A percentile compares a stretch with the other conserved stretches of the same genome.
These are phyloP conservation scores for Kwoniella pini DNA, from an alignment of 768 basidiomycete species.

Conservation along the genomic window DNA sequence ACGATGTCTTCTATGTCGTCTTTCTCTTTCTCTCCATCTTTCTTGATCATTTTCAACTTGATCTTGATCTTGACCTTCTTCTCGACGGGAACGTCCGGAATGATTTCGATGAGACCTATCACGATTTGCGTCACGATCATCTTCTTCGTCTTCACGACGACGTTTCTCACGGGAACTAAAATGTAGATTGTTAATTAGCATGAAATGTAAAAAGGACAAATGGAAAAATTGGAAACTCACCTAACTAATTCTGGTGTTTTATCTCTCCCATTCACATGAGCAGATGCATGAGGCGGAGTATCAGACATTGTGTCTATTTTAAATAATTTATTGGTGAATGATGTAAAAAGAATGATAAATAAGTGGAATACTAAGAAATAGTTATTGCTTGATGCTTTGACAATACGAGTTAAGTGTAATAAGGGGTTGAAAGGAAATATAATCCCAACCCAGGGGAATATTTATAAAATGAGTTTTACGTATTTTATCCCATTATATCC, in stretches of 20 bases:
- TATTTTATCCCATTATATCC: slow-evolving; percentile 3
- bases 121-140: slow-evolving; percentile 25
- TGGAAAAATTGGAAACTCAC: slow-evolving; percentile 22
- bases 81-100: too few relatives aligned
- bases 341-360: neutral
- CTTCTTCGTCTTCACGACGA: slow-evolving; percentile 60
- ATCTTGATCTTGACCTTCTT: slow-evolving; percentile 53
- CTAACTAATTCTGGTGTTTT: slow-evolving; percentile 45
- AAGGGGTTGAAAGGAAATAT: slow-evolving; percentile 1
- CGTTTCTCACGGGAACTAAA: slow-evolving; percentile 58
- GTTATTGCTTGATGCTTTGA: too few relatives aligned
- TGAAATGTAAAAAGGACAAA: neutral
- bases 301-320: slow-evolving; percentile 30
- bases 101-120: slow-evolving; percentile 38
- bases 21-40: slow-evolving; percentile 20
- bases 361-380: too few relatives aligned
- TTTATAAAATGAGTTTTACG: slow-evolving; percentile 5
- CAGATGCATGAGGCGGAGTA: slow-evolving; percentile 23
- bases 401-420: too few relatives aligned
- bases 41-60: slow-evolving; percentile 38
- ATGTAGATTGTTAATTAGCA: neutral
- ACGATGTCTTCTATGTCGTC: slow-evolving; percentile 25
- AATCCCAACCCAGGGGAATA: neutral
- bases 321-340: neutral
- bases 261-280: slow-evolving; percentile 22